These are phyloP conservation scores for Scutellaria minor DNA, from an alignment of 257 asterid species.

Conservation along the genomic window DNA sequence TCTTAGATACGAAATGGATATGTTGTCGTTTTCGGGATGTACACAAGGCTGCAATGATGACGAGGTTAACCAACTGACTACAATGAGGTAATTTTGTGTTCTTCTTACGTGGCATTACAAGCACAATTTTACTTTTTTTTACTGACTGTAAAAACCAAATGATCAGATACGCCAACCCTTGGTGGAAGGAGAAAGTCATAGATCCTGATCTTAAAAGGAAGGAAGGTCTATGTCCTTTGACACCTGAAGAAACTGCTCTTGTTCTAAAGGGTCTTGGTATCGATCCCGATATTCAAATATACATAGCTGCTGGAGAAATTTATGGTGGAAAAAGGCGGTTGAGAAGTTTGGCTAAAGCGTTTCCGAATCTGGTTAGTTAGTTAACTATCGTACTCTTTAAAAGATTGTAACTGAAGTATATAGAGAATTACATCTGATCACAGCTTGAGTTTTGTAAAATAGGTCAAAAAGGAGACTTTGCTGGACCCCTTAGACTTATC, in stretches of 20 bases:
- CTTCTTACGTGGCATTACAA: background rate
- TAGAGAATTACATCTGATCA: conserved; percentile 5
- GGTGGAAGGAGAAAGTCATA: conserved; percentile 64
- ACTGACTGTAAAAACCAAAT: conserved; percentile 24
- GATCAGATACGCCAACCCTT: conserved; percentile 51
- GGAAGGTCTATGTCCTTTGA: conserved; percentile 62
- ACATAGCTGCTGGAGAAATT: conserved; percentile 62
- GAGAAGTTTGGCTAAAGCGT: conserved; percentile 44
- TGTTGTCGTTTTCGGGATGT: conserved; percentile 64
- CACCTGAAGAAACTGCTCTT: conserved; percentile 60
- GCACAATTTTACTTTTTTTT: background rate
- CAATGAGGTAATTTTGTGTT: conserved; percentile 48
- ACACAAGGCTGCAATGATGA: conserved; percentile 52
- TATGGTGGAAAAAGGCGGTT: conserved; percentile 54
- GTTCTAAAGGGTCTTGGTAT: conserved; percentile 55
- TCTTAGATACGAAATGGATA: conserved; percentile 68
- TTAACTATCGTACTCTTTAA: background rate
- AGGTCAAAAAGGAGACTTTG: conserved; percentile 60
- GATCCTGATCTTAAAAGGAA: conserved; percentile 54
- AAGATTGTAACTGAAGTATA: background rate
- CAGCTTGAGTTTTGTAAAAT: conserved; percentile 18
- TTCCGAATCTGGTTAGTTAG: conserved; percentile 52
- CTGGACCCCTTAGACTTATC: conserved; percentile 45
- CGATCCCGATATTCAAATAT: conserved; percentile 49
- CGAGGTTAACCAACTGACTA: conserved; percentile 52